These are phyloP conservation scores for Vicia villosa DNA, from an alignment of 306 rosid genomes.

Conservation along the genomic window DNA sequence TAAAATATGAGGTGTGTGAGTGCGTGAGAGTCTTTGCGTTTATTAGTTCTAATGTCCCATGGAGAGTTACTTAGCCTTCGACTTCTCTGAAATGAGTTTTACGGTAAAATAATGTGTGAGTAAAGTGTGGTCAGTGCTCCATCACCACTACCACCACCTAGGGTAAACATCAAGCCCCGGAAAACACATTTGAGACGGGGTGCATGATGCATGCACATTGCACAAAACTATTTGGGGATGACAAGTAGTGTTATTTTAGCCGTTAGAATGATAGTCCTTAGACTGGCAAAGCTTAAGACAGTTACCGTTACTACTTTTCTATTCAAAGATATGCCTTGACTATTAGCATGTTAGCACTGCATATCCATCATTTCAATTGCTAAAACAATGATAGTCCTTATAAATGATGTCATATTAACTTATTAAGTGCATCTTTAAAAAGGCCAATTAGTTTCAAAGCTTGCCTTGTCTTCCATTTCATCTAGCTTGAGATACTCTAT, in stretches of 20 bases:
- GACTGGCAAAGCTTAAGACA: conserved; percentile 14
- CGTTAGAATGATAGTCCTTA: conserved; percentile 10
- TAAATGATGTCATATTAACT: conserved; percentile 4
- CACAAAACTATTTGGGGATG: conserved; percentile 17
- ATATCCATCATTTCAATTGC: conserved; percentile 21
- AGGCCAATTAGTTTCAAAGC: conserved; percentile 13
- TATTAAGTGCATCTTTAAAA: background rate
- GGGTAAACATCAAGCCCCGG: conserved; percentile 1
- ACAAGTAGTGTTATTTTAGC: background rate
- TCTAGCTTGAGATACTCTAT: conserved; percentile 18
- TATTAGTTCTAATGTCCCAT: no score
- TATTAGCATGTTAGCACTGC: conserved; percentile 10
- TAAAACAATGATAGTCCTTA: background rate
- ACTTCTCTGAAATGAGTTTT: conserved; percentile 3
- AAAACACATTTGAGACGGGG: background rate
- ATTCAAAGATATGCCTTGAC: conserved; percentile 1
- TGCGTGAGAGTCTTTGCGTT: background rate
- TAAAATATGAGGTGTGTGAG: background rate
- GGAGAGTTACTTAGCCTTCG: background rate
- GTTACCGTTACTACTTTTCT: conserved; percentile 7
- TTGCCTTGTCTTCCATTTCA: conserved; percentile 18
- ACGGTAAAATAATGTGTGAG: background rate
- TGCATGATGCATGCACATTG: conserved; percentile 2
- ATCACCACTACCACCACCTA: no score
- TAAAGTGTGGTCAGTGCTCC: background rate